These are phyloP conservation scores for Protomyces lactucae-debilis DNA, from an alignment of 1,139 yeast species.

Conservation along the genomic window DNA sequence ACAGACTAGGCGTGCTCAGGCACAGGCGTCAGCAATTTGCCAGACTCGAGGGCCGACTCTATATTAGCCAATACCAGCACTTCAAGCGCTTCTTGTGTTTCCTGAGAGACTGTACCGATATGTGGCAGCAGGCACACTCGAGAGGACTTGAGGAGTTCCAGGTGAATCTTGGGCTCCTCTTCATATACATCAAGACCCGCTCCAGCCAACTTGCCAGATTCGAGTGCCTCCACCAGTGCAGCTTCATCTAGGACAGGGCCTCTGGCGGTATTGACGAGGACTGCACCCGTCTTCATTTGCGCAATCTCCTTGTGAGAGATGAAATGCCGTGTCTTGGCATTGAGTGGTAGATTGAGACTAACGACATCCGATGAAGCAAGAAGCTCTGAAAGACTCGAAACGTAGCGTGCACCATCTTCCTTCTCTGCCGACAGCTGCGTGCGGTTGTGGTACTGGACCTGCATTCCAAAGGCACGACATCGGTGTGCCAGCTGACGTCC, in stretches of 20 bases:
- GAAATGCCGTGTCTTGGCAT: constrained; percentile 54
- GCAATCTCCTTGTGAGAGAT: constrained; percentile 50
- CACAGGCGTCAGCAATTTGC: background rate
- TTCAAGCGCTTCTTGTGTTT: constrained; percentile 55
- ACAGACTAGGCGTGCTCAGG: background rate
- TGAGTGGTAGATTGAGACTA: constrained; percentile 60
- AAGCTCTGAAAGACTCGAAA: constrained; percentile 49
- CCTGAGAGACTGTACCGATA: constrained; percentile 70
- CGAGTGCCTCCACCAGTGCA: constrained; percentile 54
- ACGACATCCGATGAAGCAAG: constrained; percentile 54
- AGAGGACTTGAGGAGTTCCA: constrained; percentile 38
- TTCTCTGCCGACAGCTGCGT: constrained; percentile 49
- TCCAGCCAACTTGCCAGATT: constrained; percentile 60
- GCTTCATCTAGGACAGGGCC: constrained; percentile 66
- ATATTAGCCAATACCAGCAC: constrained; percentile 48
- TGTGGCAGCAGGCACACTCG: constrained; percentile 62
- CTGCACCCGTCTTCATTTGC: constrained; percentile 62
- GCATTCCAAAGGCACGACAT: constrained; percentile 61
- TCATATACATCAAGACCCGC: constrained; percentile 80
- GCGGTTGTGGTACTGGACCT: constrained; percentile 59
- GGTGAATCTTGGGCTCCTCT: constrained; percentile 55
- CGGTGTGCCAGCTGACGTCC: constrained; percentile 65
- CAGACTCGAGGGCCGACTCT: background rate
- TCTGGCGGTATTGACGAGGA: constrained; percentile 65
- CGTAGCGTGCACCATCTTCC: constrained; percentile 49